These are phyloP conservation scores for Panellus pusillus DNA, from an alignment of 768 basidiomycete species.

Conservation along the genomic window DNA sequence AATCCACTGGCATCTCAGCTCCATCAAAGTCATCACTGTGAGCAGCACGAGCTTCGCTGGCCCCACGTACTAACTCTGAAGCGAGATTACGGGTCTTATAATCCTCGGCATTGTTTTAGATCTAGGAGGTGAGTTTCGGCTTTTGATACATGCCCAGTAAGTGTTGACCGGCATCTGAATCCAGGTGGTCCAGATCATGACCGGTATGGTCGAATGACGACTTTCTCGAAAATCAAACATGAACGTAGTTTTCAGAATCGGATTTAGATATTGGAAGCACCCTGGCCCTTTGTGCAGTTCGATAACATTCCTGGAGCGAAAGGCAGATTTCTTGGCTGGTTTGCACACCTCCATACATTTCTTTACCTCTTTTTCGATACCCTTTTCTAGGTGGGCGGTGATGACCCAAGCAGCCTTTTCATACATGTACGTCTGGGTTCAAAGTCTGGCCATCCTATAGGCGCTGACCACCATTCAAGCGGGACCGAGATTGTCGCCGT, in stretches of 20 bases:
- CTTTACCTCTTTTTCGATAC: too few relatives aligned
- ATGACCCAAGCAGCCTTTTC: constrained; percentile 91
- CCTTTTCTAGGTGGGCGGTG: constrained; percentile 22
- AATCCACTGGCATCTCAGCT: constrained; percentile 32
- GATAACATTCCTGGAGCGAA: constrained; percentile 59
- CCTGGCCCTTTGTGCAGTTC: constrained; percentile 85
- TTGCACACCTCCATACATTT: constrained; percentile 30
- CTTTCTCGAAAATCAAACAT: not conserved
- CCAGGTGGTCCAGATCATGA: constrained; percentile 80
- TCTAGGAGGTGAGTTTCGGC: constrained; percentile 55
- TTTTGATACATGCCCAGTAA: not conserved
- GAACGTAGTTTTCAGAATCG: constrained; percentile 27
- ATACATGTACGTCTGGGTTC: constrained; percentile 31
- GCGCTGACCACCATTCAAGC: constrained; percentile 39
- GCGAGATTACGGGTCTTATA: constrained; percentile 61
- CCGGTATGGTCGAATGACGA: constrained; percentile 42
- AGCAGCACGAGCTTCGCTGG: not conserved
- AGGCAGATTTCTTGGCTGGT: constrained; percentile 69
- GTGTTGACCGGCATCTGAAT: too few relatives aligned
- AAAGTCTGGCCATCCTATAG: not conserved
- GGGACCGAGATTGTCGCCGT: constrained; percentile 94
- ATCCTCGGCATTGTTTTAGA: constrained; percentile 76
- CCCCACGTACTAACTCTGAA: not conserved
- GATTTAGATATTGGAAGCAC: constrained; percentile 81
- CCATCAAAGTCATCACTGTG: constrained; percentile 82